Base-by-base conservation (phyloP, 2,329 filamentous ascomycete genomes). In the Fusarium buharicum region DNA sequence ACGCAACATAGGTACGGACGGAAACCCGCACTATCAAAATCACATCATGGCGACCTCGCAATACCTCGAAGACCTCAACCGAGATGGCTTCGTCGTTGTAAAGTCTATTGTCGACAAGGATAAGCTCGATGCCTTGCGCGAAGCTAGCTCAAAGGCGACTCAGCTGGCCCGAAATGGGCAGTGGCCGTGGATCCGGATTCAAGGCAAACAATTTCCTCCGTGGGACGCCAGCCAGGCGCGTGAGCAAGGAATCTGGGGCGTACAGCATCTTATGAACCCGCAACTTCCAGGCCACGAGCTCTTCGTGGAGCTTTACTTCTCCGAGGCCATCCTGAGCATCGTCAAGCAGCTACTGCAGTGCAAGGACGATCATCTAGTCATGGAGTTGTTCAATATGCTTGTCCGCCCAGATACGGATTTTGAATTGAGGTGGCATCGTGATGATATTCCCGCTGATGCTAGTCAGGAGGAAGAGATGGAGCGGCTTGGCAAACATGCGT, bases 201-300 rank as follows among this genome's bases (percentile, higher is more conserved):
- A 95, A 3, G 91, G 91, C 50, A 96, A 96, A 76, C 92, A 96
- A 76, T 97, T 96, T 78, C 93, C 92, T 1, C 93, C 93, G 0
- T 96, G 92, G 92, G 80, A 84, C 5, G 81, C 80, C n/a, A 79
- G 81, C 45, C 78, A 82, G 2, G 80, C 81, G 43, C 78, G 81
- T 1, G 76, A 79, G 3, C 75, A 82, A 47, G 91, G 91, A 17
- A 96, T 96, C 75, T 96, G 92, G 93, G 92, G 92, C 62, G 89
- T 96, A 3, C 92, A 96, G 80, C 90, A 93, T 75, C 83, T 96
- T 6, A 81, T 96, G 70, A 89, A 93, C 74, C 92, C 92, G 0
- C 79, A 82, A 2, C 85, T 94, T 66, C 84, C 86, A 0, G 83
- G 84, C 50, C 81, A 85, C 57, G 75, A 81, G 3, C 73, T 81